These are phyloP conservation scores for Halenospora varia DNA, from an alignment of 495 filamentous ascomycete genomes.

Conservation along the genomic window DNA sequence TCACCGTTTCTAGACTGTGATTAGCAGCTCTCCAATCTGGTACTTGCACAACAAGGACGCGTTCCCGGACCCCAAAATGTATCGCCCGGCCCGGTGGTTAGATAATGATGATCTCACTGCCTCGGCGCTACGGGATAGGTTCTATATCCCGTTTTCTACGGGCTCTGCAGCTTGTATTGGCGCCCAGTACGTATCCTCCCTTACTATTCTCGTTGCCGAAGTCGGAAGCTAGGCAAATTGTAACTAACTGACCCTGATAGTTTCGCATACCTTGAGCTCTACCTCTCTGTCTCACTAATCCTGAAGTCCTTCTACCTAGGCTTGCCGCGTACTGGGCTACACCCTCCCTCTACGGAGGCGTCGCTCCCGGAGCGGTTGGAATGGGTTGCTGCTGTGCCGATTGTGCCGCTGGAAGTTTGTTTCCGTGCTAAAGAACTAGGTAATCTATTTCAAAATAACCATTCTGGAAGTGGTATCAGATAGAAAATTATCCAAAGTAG, in stretches of 20 bases:
- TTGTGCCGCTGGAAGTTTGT: neutral
- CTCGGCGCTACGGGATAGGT: neutral
- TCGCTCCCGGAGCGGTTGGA: neutral
- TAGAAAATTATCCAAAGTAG: no score
- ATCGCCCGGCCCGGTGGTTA: neutral
- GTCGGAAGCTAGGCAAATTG: neutral
- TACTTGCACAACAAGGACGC: neutral
- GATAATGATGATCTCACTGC: neutral
- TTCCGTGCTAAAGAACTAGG: no score
- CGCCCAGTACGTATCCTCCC: neutral
- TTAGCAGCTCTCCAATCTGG: constrained; percentile 1
- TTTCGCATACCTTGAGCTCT: neutral
- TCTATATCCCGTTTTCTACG: neutral
- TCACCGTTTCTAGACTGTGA: neutral
- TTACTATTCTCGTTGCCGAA: neutral
- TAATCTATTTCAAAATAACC: no score
- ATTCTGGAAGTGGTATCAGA: no score
- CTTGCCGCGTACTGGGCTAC: neutral
- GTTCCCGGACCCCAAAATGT: neutral
- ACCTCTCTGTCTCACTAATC: neutral
- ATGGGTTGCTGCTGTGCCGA: constrained; percentile 1
- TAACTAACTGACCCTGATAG: neutral
- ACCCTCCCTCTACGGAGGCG: neutral
- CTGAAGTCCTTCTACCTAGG: neutral
- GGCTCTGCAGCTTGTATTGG: neutral